These are phyloP conservation scores for Ophiostoma ulmi DNA, from an alignment of 2,329 filamentous ascomycete genomes.

Conservation along the genomic window DNA sequence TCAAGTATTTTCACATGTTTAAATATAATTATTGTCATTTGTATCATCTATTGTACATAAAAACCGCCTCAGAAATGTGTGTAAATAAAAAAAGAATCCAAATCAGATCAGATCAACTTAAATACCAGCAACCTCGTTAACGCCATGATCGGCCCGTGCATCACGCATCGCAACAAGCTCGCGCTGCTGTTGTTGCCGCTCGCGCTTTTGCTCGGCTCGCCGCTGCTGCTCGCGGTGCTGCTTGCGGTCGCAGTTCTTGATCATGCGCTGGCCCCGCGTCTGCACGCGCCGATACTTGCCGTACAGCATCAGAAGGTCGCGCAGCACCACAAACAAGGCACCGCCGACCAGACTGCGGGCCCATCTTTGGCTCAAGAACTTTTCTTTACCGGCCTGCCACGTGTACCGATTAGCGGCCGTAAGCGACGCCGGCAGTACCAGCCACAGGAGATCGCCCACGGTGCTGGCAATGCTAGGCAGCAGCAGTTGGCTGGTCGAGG, in stretches of 20 bases:
- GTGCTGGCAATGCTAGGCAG: slow-evolving; percentile 76
- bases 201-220: background rate
- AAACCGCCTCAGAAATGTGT: background rate
- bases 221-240: background rate
- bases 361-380: slow-evolving; percentile 69
- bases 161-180: background rate
- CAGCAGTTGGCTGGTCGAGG: slow-evolving; percentile 55
- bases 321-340: slow-evolving; percentile 79
- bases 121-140: background rate
- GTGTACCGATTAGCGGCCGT: slow-evolving; percentile 49
- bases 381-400: slow-evolving; percentile 31
- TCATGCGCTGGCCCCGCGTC: slow-evolving; percentile 48
- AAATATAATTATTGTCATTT: background rate
- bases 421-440: slow-evolving; percentile 56
- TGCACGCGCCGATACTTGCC: slow-evolving; percentile 58
- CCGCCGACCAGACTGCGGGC: slow-evolving; percentile 84
- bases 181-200: background rate
- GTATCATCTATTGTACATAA: background rate
- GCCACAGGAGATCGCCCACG: slow-evolving; percentile 69
- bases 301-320: slow-evolving; percentile 59
- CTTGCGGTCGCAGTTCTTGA: slow-evolving; percentile 46
- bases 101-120: background rate
- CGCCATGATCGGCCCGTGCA: background rate
- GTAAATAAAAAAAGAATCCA: background rate
- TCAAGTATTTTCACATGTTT: background rate